These are phyloP conservation scores for Madurella fahalii DNA, from an alignment of 2,329 filamentous ascomycete species.

Conservation along the genomic window DNA sequence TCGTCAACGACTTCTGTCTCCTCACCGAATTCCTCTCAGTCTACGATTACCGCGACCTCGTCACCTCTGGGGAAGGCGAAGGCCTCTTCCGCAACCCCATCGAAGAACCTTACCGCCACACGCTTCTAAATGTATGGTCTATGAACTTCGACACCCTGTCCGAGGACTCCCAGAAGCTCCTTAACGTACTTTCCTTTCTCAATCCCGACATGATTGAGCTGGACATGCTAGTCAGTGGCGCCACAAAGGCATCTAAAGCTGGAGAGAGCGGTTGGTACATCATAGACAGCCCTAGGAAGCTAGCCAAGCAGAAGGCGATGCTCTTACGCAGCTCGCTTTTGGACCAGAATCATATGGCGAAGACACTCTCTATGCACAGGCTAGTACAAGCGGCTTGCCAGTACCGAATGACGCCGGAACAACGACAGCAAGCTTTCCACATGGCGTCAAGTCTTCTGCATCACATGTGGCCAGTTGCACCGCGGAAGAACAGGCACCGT, in stretches of 20 bases:
- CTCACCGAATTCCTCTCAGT: no score
- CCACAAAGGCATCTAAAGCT: not conserved
- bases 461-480: not conserved
- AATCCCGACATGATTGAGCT: not conserved
- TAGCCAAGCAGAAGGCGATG: no score
- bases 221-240: not conserved
- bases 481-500: no score
- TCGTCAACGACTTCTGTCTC: not conserved
- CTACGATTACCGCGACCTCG: no score
- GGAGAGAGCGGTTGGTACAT: not conserved
- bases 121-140: not conserved
- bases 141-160: slow-evolving; percentile 2
- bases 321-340: no score
- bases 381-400: slow-evolving; percentile 2
- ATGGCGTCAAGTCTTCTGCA: not conserved
- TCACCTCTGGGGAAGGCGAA: no score
- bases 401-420: not conserved
- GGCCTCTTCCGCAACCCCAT: not conserved
- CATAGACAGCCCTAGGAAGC: no score
- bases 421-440: not conserved
- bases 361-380: no score
- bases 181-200: not conserved
- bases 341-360: no score
- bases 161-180: not conserved
- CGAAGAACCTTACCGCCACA: not conserved